Base-by-base conservation (phyloP, 352 stramenopile genomes). In the Phytopythium oedochilum region DNA sequence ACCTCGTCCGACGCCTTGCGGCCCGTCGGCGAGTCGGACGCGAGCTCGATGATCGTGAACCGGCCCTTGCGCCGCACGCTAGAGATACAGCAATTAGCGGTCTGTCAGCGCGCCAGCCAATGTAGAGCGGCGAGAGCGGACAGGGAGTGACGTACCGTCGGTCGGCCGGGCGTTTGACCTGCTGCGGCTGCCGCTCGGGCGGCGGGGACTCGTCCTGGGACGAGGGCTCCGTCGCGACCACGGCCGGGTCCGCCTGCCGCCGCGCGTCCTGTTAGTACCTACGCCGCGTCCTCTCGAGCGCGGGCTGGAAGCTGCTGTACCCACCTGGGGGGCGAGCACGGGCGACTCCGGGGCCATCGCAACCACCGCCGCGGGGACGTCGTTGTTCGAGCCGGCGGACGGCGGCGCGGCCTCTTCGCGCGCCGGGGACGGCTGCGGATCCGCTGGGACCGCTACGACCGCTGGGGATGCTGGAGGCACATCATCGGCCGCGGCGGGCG, bases 21-120 rank as follows among this genome's bases (percentile, higher is more conserved):
- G 5, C 74, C 82, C 14, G 70, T 73, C 17, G 78, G 75, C 18
- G 81, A 83, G 60, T 86, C 75, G 17, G 66, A 83, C 29, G 80
- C 70, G 32, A 90, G 63, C 56, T 92, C 82, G 42, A 89, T 92
- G 65, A 92, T 92, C 48, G 82, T 92, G 59, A 92, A 92, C n/a
- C 82, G 79, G 6, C 82, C 81, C 64, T 83, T 85, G 43, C 73
- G 82, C 68, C 86, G 88, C n/a, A 88, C 67, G 28, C 78, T 84
- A 44, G 50, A 53, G 40, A 18, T 25, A 25, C 53, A 20, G 23
- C 29, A 43, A 15, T 42, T 29, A 40, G 18, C 40, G 39, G 55
- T 29, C 63, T 34, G 52, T 25, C 46, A 38, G 34, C 9, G 14
- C 34, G 10, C 20, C 49, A 39, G 50, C 39, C 53, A 28, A 23